Percentiles rank a stretch among this genome's conserved stretches.
These are phyloP conservation scores for Hydnomerulius pinastri DNA, from an alignment of 768 basidiomycete species.

Conservation along the genomic window DNA sequence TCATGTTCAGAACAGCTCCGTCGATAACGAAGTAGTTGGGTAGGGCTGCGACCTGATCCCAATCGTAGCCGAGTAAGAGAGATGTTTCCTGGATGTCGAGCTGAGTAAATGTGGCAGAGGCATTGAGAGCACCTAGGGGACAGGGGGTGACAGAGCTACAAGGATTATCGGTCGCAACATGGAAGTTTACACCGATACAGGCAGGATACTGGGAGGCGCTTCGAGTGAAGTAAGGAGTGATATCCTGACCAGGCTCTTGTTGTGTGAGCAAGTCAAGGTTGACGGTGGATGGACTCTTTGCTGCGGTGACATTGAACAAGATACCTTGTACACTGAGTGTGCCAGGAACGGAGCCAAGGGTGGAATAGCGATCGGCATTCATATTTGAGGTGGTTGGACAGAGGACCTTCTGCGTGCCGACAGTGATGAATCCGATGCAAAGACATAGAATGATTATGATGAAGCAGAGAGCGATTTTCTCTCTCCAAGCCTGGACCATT, in stretches of 20 bases:
- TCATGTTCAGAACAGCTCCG: constrained; percentile 91
- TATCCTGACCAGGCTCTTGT: constrained; percentile 76
- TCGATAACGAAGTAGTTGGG: constrained; percentile 85
- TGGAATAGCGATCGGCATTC: constrained; percentile 45
- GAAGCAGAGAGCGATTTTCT: constrained; percentile 92
- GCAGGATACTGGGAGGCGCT: constrained; percentile 60
- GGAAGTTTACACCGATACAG: constrained; percentile 64
- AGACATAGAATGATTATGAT: constrained; percentile 80
- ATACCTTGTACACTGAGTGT: constrained; percentile 78
- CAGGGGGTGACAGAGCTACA: constrained; percentile 66
- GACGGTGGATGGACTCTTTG: constrained; percentile 47
- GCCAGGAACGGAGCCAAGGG: constrained; percentile 56
- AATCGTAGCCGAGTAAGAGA: constrained; percentile 82
- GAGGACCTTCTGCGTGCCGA: constrained; percentile 90
- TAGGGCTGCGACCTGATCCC: constrained; percentile 80
- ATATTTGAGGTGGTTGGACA: constrained; percentile 65
- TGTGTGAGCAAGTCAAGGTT: constrained; percentile 59
- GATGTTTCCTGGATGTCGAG: constrained; percentile 68
- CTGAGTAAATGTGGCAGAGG: constrained; percentile 54
- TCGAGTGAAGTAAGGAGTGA: constrained; percentile 84
- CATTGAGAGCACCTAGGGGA: constrained; percentile 61
- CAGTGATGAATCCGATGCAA: constrained; percentile 86
- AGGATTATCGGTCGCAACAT: constrained; percentile 72
- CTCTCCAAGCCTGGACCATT: constrained; percentile 91
- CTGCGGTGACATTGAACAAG: constrained; percentile 70